A percentile compares a stretch with the other conserved stretches of the same genome.
Conservation (phyloP, 1,139 yeast genomes). For the Taphrina populina region DNA sequence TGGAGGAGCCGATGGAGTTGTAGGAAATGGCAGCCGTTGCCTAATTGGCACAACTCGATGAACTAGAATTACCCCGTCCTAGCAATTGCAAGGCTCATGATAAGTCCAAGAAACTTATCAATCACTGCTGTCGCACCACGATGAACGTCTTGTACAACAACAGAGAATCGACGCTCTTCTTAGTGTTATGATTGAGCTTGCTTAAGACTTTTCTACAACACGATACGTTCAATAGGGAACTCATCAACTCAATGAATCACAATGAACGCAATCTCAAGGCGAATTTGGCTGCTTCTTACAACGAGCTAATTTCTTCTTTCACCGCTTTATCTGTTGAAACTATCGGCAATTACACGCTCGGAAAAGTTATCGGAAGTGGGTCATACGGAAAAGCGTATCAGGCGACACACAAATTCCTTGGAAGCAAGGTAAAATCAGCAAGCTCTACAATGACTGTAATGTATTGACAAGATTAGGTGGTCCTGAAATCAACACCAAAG, state of each 20-base stretch:
- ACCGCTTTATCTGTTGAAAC: conserved; percentile 32
- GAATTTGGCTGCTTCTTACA: conserved; percentile 31
- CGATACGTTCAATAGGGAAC: no score
- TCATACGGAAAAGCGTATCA: conserved; percentile 20
- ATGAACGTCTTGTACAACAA: no score
- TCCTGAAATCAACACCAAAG: conserved; percentile 78
- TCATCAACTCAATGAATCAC: not conserved
- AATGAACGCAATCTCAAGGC: conserved; percentile 19
- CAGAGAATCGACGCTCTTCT: no score
- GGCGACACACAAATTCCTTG: conserved; percentile 31
- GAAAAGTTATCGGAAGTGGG: conserved; percentile 38
- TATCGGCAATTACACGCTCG: conserved; percentile 38
- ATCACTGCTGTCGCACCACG: no score
- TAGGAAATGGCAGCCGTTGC: no score
- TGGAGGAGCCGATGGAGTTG: no score
- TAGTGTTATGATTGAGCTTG: no score
- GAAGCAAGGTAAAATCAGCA: conserved; percentile 8
- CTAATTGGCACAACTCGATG: no score
- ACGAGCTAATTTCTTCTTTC: conserved; percentile 29
- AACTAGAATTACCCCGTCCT: no score
- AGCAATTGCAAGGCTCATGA: no score
- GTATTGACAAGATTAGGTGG: conserved; percentile 47
- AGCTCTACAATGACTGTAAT: not conserved
- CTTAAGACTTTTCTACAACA: no score
- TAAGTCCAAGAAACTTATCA: no score